phyloP scores from a whole-genome alignment of 495 filamentous ascomycete genomes.

The Tetracladium marchalianum region DNA sequence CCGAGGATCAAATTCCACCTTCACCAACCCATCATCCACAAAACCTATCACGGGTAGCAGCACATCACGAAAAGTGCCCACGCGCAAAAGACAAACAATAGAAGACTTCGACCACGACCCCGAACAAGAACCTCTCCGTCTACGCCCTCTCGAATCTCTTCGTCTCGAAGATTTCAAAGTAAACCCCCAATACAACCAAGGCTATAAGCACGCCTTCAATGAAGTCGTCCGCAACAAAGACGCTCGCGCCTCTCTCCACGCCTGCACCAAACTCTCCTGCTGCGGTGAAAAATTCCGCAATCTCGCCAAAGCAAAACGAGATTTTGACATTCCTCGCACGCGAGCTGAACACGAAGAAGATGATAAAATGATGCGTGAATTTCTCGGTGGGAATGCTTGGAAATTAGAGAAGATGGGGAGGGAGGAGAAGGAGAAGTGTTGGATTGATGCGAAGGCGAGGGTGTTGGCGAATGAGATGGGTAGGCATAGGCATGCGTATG shows the following conservation, averaged over 20 bases:
- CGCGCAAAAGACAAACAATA: not conserved
- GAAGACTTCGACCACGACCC: constrained; percentile 13
- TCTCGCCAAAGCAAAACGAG: constrained; percentile 38
- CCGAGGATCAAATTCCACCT: too few species aligned
- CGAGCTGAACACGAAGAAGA: constrained; percentile 33
- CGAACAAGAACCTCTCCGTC: constrained; percentile 38
- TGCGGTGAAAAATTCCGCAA: constrained; percentile 66
- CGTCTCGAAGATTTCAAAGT: constrained; percentile 67
- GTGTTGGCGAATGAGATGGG: constrained; percentile 62
- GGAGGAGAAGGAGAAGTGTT: constrained; percentile 42
- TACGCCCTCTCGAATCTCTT: constrained; percentile 41
- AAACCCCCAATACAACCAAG: constrained; percentile 66
- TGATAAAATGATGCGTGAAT: constrained; percentile 49
- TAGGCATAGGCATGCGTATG: constrained; percentile 66
- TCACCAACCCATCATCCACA: too few species aligned
- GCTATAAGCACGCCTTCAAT: constrained; percentile 61
- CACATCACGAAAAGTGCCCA: too few species aligned
- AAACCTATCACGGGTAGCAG: too few species aligned
- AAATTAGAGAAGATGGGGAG: constrained; percentile 34
- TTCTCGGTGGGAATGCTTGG: constrained; percentile 50
- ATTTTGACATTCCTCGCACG: constrained; percentile 10
- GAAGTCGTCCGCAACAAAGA: constrained; percentile 66
- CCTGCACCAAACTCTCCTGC: constrained; percentile 67
- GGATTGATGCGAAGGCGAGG: constrained; percentile 58
- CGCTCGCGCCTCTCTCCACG: constrained; percentile 64